Conservation (phyloP, 441 rosid genomes). For the Sinapis alba region DNA sequence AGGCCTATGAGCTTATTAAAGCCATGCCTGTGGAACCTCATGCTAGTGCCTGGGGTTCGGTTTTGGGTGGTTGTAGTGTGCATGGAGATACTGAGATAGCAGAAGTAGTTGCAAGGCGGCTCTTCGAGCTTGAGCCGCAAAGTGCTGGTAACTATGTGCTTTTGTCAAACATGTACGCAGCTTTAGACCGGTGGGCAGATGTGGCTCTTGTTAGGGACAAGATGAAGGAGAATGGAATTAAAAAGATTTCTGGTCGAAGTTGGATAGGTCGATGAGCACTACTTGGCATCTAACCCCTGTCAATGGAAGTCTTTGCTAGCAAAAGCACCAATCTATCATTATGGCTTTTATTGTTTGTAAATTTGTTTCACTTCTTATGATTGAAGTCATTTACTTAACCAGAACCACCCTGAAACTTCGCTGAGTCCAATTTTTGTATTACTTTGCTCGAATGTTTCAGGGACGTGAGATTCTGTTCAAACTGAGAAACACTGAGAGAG, state of each 20-base stretch:
- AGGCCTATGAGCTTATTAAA: constrained; percentile 62
- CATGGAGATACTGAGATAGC: constrained; percentile 63
- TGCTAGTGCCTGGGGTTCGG: constrained; percentile 87
- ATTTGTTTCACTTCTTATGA: not conserved
- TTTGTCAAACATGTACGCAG: constrained; percentile 78
- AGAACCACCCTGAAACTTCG: not conserved
- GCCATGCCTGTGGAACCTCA: constrained; percentile 65
- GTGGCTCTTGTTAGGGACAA: constrained; percentile 57
- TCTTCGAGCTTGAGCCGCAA: constrained; percentile 70
- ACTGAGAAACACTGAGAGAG: not conserved
- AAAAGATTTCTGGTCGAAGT: constrained; percentile 67
- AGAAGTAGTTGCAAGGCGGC: constrained; percentile 51
- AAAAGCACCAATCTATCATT: constrained; percentile 2
- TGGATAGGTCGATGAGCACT: constrained; percentile 39
- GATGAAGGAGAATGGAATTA: constrained; percentile 72
- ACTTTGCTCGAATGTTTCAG: not conserved
- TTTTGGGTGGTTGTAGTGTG: constrained; percentile 73
- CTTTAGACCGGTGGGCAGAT: constrained; percentile 68
- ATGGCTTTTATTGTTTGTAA: not conserved
- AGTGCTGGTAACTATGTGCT: constrained; percentile 69
- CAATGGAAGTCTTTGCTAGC: not conserved
- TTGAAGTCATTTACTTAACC: not conserved
- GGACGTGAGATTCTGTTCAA: not conserved
- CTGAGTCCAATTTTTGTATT: not conserved
- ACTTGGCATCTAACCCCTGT: not conserved